Evolutionary conservation across 495 filamentous ascomycete species (phyloP).

Genomic region (Tetracladium marchalianum): DNA sequence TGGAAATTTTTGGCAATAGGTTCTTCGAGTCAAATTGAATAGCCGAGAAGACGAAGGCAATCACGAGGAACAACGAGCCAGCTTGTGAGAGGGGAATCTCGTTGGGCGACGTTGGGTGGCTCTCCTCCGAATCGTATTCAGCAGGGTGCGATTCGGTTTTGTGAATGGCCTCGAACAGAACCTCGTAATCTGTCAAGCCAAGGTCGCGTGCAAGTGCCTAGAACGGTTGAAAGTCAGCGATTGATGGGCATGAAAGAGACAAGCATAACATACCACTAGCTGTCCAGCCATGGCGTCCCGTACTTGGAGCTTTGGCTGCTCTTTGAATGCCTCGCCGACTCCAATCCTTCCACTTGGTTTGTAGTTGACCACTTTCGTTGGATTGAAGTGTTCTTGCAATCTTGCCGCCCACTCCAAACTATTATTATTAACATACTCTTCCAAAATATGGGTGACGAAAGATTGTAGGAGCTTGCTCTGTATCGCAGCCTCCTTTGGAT

Average conservation of each 20-base stretch:
- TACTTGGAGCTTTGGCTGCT: constrained; percentile 50
- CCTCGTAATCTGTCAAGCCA: constrained; percentile 31
- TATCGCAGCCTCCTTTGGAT: constrained; percentile 50
- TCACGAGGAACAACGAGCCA: constrained; percentile 53
- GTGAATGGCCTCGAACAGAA: constrained; percentile 29
- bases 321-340: constrained; percentile 48
- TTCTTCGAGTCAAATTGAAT: constrained; percentile 40
- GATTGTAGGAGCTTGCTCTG: constrained; percentile 68
- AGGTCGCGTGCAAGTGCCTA: constrained; percentile 68
- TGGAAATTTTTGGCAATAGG: constrained; percentile 31
- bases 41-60: constrained; percentile 44
- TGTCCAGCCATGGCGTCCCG: constrained; percentile 67
- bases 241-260: neutral
- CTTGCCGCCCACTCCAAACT: constrained; percentile 66
- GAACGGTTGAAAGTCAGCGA: neutral
- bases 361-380: constrained; percentile 38
- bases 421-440: constrained; percentile 62
- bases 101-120: constrained; percentile 38
- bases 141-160: constrained; percentile 25
- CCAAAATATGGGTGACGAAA: constrained; percentile 75
- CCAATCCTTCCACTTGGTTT: constrained; percentile 39
- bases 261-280: constrained; percentile 47
- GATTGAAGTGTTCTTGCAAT: constrained; percentile 61
- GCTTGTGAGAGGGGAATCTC: constrained; percentile 68
- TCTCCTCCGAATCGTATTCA: constrained; percentile 16